Evolutionary conservation across 108 stramenopile species (phyloP).

Genomic region (Fistulifera pelliculosa): DNA sequence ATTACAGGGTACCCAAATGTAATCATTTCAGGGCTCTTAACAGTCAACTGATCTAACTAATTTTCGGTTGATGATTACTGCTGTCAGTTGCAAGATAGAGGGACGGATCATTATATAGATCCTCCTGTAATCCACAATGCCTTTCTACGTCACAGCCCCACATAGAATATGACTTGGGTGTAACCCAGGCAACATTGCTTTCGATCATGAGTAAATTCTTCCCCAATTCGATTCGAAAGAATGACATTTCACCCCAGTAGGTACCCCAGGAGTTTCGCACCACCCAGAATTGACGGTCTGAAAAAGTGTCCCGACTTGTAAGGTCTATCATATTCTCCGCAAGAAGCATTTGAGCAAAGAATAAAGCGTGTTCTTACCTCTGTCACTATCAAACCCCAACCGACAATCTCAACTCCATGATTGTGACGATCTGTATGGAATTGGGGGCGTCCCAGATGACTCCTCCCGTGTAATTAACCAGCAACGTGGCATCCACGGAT

Average conservation of each 20-base stretch:
- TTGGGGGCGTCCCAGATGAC: conserved; percentile 51
- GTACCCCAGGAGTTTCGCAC: conserved; percentile 14
- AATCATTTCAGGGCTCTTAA: too few relatives aligned
- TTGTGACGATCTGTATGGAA: conserved; percentile 29
- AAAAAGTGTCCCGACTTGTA: too few relatives aligned
- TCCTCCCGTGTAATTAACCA: conserved; percentile 71
- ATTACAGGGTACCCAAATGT: too few relatives aligned
- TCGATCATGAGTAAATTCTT: conserved; percentile 81
- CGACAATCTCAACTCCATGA: conserved; percentile 87
- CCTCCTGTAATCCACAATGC: too few relatives aligned
- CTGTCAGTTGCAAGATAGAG: too few relatives aligned
- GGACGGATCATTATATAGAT: too few relatives aligned
- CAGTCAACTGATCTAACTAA: too few relatives aligned
- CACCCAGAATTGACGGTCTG: neutral
- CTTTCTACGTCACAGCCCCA: too few relatives aligned
- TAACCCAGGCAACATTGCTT: conserved; percentile 69
- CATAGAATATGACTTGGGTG: conserved; percentile 20
- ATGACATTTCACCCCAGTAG: conserved; percentile 74
- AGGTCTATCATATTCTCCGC: too few relatives aligned
- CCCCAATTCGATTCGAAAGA: conserved; percentile 60
- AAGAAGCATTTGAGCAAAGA: too few relatives aligned
- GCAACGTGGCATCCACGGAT: conserved; percentile 61
- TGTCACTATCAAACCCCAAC: conserved; percentile 76
- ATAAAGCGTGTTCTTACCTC: neutral
- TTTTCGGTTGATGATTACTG: too few relatives aligned